Base-by-base conservation (phyloP, 257 asterid genomes). In the Fraxinus pennsylvanica region DNA sequence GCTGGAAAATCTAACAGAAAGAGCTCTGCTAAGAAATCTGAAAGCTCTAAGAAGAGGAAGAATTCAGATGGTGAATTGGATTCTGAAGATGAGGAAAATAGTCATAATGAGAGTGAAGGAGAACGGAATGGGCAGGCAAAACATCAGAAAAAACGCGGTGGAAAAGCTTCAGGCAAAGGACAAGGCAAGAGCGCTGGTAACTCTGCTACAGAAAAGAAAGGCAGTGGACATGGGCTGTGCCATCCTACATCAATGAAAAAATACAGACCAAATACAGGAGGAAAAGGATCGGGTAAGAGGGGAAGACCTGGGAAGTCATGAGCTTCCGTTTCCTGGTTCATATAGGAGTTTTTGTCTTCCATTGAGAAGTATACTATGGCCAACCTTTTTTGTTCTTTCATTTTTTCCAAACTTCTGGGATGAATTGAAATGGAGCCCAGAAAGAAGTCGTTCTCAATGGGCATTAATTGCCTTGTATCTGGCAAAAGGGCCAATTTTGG, bases 261-360 rank as follows among this genome's bases (percentile, higher is more conserved):
- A 81, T 54, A 57, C 76, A 3, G 87, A 1, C 57, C 47, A 38
- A 70, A 68, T 78, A 80, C 87, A 47, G 80, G 72, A 38, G 85
- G 83, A 72, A 85, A 75, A 80, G 77, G 71, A 14, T 21, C 91
- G 0, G 96, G 97, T 29, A 86, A 80, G 86, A 85, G 97, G 72
- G 98, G 98, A 78, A 82, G 96, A 71, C 97, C 97, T 4, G 83
- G 80, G 83, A 91, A 90, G 77, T 47, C 88, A 35, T 87, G 81
- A 90, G 50, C 43, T 1, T 6, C 21, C 72, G 68, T 83, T 72
- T 79, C 50, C 74, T 76, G 68, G 50, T 35, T 36, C 3, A 61
- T 6, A 6, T 33, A 9, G 63, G 38, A 21, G 30, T 81, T 57
- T 21, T 73, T 63, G 76, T 73, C 22, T 6, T 73, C 12, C 12